Base-by-base conservation (phyloP, 768 basidiomycete species). In the Lactarius sanguifluus region DNA sequence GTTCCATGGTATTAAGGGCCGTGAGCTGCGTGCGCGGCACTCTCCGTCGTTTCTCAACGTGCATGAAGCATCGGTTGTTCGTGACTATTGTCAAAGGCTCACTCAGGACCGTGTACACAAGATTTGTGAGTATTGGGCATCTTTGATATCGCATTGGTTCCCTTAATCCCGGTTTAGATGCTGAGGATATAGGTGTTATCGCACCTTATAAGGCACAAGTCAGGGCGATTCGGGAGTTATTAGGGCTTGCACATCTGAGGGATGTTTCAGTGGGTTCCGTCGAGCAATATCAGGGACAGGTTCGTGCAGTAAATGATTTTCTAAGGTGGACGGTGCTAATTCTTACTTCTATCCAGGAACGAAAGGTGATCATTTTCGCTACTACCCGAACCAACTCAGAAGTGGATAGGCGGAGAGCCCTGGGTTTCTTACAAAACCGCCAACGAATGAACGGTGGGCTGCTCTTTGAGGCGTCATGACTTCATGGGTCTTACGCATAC, bases 201-300 rank as follows among this genome's bases (percentile, higher is more conserved):
- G 70, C 78, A 3, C 80, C 80, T 1, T 81, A 81, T 64, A 72
- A 74, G 55, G 79, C 79, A 0, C 80, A 81, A 61, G 73, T 72
- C 10, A 71, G 70, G 64, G 76, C 74, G 52, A 77, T 81, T 9
- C 71, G 76, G 23, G 52, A 52, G 13, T 56, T 73, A 1, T 57
- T 81, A 40, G 69, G 63, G 34, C 15, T 34, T 2, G 57, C 28
- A 20, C 36, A 57, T 1, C 25, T 72, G 28, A 63, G 57, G 6
- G 71, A 65, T 1, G 65, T 78, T 50, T 77, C 75, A 45, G 78
- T 80, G 15, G 78, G 77, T 10, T 77, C 73, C 40, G 79, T 79
- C 8, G 80, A 81, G 70, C 77, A 78, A 57, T 80, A 79, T 71
- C 80, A 81, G 62, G 80, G 80, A 25, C 78, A 79, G 70, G 79